phyloP scores from a whole-genome alignment of 106 monocot genomes.

The Vanilla planifolia region DNA sequence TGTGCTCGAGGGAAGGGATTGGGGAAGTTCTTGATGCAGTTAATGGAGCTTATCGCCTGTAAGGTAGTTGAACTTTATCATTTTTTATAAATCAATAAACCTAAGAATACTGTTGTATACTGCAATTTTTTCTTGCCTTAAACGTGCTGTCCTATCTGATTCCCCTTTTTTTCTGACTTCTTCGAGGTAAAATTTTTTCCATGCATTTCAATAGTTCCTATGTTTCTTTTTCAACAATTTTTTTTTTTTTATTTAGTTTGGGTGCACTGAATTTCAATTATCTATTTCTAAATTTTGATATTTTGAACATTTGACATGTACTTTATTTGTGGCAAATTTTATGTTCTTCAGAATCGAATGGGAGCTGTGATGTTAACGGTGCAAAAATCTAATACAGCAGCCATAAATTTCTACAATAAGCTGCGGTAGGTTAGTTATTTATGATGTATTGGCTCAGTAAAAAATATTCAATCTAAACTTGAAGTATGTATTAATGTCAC shows the following conservation, averaged over 20 bases:
- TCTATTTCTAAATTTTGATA: background rate
- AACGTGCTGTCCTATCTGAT: no score
- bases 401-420: slow-evolving; percentile 76
- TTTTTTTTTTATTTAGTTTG: background rate
- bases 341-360: slow-evolving; percentile 58
- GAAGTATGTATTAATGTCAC: background rate
- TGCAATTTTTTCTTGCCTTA: no score
- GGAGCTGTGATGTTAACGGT: slow-evolving; percentile 92
- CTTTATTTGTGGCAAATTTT: background rate
- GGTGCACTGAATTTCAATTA: background rate
- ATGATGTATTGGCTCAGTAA: background rate
- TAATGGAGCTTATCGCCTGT: slow-evolving; percentile 78
- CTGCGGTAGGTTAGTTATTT: slow-evolving; percentile 36
- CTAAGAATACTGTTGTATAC: no score
- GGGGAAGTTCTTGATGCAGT: slow-evolving; percentile 93
- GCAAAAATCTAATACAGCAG: slow-evolving; percentile 70
- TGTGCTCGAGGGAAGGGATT: slow-evolving; percentile 68
- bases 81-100: no score
- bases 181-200: background rate
- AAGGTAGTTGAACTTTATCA: no score
- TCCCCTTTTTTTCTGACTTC: background rate
- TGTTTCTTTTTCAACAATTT: background rate
- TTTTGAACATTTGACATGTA: background rate
- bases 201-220: background rate
- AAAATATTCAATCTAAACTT: background rate